Percentiles rank a stretch among this genome's conserved stretches.
Evolutionary conservation across 805 yeast genomes (phyloP).

Genomic region (Yamadazyma phyllophila): DNA sequence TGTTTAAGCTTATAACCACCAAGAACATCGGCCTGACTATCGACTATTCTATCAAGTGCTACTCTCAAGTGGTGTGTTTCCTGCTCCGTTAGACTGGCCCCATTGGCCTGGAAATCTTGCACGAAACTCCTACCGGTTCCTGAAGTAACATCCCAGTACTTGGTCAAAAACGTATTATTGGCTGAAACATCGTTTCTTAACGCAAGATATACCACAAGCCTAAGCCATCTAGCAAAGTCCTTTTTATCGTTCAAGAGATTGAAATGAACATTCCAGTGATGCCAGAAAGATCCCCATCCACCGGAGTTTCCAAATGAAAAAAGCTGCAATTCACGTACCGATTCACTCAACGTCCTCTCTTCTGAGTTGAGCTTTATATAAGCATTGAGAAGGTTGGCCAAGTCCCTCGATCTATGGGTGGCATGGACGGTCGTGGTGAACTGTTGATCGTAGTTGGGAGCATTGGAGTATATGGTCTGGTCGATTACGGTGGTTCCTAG

Average conservation of each 20-base stretch:
- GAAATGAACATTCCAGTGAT: constrained; percentile 30
- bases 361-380: constrained; percentile 14
- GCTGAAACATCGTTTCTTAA: constrained; percentile 25
- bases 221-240: constrained; percentile 25
- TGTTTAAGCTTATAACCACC: constrained; percentile 4
- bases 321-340: constrained; percentile 33
- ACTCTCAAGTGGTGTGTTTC: constrained; percentile 8
- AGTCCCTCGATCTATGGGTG: constrained; percentile 28
- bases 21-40: not conserved
- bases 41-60: constrained; percentile 2
- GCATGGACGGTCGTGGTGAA: constrained; percentile 18
- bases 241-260: constrained; percentile 10
- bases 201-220: constrained; percentile 33
- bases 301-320: constrained; percentile 38
- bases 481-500: constrained; percentile 27
- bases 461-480: constrained; percentile 19
- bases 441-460: constrained; percentile 1
- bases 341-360: constrained; percentile 9
- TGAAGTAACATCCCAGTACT: constrained; percentile 27
- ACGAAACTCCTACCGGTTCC: constrained; percentile 24
- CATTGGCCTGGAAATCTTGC: constrained; percentile 1
- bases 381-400: constrained; percentile 24
- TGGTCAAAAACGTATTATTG: constrained; percentile 25
- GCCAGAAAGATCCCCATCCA: constrained; percentile 40
- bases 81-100: not conserved